These are phyloP conservation scores for Pisolithus thermaeus DNA, from an alignment of 1,284 basidiomycete genomes.

Conservation along the genomic window DNA sequence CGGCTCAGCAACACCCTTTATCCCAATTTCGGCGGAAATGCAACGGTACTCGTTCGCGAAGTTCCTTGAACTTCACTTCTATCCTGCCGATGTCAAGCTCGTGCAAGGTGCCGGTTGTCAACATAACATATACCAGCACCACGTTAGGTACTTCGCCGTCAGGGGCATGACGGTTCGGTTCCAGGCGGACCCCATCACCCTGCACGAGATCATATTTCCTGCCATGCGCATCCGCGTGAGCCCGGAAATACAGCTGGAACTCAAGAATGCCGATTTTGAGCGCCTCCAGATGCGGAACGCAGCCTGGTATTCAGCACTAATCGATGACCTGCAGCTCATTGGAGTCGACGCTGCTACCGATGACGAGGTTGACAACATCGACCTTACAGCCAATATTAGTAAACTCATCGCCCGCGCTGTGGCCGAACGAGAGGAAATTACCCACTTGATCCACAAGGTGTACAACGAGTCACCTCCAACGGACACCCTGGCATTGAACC, in stretches of 20 bases:
- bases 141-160: constrained; percentile 88
- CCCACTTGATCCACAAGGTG: constrained; percentile 68
- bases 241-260: constrained; percentile 78
- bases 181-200: constrained; percentile 76
- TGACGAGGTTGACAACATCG: constrained; percentile 62
- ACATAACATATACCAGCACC: constrained; percentile 93
- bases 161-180: constrained; percentile 86
- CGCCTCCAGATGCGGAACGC: constrained; percentile 70
- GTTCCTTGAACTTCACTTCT: constrained; percentile 89
- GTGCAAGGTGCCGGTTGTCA: constrained; percentile 83
- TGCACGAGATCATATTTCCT: constrained; percentile 90
- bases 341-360: constrained; percentile 73
- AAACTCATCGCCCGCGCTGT: constrained; percentile 69
- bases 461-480: constrained; percentile 78
- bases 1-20: constrained; percentile 78
- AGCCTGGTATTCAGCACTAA: constrained; percentile 63
- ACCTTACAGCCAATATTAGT: constrained; percentile 56
- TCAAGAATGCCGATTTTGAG: constrained; percentile 89
- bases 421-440: constrained; percentile 70
- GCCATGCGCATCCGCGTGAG: constrained; percentile 79
- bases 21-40: constrained; percentile 88
- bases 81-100: constrained; percentile 77
- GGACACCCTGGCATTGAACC: constrained; percentile 86
- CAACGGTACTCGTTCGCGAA: constrained; percentile 92
- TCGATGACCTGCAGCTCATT: constrained; percentile 70